Base-by-base conservation (phyloP, 371 early-diverging fungal genomes). In the Lichtheimia hyalospora region DNA sequence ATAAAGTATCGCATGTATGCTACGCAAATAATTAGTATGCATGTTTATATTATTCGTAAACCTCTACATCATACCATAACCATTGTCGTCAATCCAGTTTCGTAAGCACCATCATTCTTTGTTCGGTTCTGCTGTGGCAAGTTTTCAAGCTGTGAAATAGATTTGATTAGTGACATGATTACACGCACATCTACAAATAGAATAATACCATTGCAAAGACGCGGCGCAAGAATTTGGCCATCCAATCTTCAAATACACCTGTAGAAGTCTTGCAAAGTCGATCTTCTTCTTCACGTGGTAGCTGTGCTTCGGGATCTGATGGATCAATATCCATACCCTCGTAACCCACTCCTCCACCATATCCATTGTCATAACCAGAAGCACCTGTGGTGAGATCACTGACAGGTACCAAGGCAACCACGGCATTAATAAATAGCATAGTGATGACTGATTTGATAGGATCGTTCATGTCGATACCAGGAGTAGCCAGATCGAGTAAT, bases 391-490 rank as follows among this genome's bases (percentile, higher is more conserved):
- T 82, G 57, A 85, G 52, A 58, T 93, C 91, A 14, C 64, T 54
- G 10, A 94, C 64, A 0, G 93, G 92, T 0, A 91, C 83, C 5
- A 76, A 70, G 69, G 87, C 73, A 10, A 89, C 50, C n/a, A 85
- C 81, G 24, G 77, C 78, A 0, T 81, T 77, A n/a, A 95, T 76
- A 69, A 96, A 95, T 65, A 89, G 63, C 16, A 93, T 61, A 0
- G 95, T 81, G 18, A 83, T 73, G 51, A 83, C 79, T 1, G 96
- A 84, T 70, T 96, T 96, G 46, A 72, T 71, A 1, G 91, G 88
- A 58, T 96, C 96, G 66, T 96, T 96, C 71, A 93, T 77, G 63
- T 96, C 96, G 20, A 96, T 90, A 15, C 96, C 96, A 0, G 95
- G 96, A 8, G 93, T 82, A 1, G 85, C 83, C 1, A 94, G 72